These are phyloP conservation scores for Colletotrichum kahawae DNA, from an alignment of 2,329 filamentous ascomycete species.

Conservation along the genomic window DNA sequence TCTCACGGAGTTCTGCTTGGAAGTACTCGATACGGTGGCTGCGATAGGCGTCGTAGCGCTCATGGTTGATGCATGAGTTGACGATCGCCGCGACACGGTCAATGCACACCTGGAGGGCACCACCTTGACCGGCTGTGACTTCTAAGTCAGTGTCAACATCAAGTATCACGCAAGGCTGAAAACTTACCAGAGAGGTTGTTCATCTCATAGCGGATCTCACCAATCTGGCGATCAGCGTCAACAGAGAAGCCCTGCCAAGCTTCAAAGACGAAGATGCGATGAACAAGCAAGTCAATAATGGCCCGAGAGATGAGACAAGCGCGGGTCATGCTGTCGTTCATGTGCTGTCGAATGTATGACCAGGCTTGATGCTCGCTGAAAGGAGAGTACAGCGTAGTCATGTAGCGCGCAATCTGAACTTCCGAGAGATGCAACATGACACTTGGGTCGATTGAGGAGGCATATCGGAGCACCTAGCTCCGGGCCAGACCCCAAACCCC, in stretches of 20 bases:
- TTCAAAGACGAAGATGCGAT: constrained; percentile 42
- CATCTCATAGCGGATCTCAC: constrained; percentile 37
- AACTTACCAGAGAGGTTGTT: constrained; percentile 39
- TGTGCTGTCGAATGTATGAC: constrained; percentile 45
- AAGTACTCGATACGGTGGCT: constrained; percentile 34
- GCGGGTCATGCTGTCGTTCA: constrained; percentile 43
- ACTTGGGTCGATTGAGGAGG: constrained; percentile 5
- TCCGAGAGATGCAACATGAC: constrained; percentile 2
- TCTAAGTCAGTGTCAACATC: not conserved
- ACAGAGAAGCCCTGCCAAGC: constrained; percentile 44
- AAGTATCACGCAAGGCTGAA: not conserved
- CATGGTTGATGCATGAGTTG: constrained; percentile 40
- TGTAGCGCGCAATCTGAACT: constrained; percentile 14
- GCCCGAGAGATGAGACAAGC: constrained; percentile 47
- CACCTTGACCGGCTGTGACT: constrained; percentile 13
- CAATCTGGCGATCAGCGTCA: constrained; percentile 37
- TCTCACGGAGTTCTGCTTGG: constrained; percentile 47
- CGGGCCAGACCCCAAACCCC: constrained; percentile 22
- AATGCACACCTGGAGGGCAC: constrained; percentile 40
- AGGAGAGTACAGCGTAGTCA: constrained; percentile 18
- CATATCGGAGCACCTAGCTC: constrained; percentile 20
- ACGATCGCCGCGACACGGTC: constrained; percentile 41
- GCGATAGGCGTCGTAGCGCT: constrained; percentile 27
- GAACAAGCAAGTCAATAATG: constrained; percentile 47
- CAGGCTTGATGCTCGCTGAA: constrained; percentile 41